These are phyloP conservation scores for Debaryomyces castellii DNA, from an alignment of 805 yeast species.

Conservation along the genomic window DNA sequence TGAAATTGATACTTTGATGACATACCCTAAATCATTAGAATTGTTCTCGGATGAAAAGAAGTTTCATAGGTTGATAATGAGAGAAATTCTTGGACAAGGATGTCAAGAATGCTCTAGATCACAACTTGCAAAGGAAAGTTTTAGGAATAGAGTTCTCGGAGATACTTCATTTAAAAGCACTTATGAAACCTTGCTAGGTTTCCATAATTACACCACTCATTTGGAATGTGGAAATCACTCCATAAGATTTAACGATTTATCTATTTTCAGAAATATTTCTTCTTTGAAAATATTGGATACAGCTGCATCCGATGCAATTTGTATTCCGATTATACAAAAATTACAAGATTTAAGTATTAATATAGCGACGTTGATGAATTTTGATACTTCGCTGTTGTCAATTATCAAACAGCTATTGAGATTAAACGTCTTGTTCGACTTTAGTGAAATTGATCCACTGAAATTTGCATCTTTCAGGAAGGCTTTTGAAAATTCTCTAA, in stretches of 20 bases:
- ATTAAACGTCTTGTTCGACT: constrained; percentile 20
- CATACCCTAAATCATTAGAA: constrained; percentile 18
- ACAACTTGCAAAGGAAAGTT: constrained; percentile 19
- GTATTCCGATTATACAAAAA: constrained; percentile 1
- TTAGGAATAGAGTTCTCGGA: constrained; percentile 11
- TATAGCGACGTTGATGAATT: constrained; percentile 12
- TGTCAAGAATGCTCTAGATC: constrained; percentile 14
- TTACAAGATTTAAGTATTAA: constrained; percentile 17
- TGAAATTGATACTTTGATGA: constrained; percentile 25
- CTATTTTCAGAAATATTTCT: constrained; percentile 17
- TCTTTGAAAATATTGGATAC: constrained; percentile 20
- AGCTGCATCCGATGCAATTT: neutral
- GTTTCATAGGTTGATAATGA: constrained; percentile 17
- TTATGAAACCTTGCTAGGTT: constrained; percentile 14
- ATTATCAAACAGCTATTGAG: constrained; percentile 9
- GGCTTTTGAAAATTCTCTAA: neutral
- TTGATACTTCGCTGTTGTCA: neutral
- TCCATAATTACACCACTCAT: constrained; percentile 17
- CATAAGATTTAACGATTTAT: constrained; percentile 13
- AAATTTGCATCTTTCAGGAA: neutral
- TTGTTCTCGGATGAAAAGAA: constrained; percentile 17
- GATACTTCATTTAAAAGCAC: constrained; percentile 12
- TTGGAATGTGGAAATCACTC: constrained; percentile 23
- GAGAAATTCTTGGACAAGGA: constrained; percentile 15
- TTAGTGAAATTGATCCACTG: constrained; percentile 11